These are phyloP conservation scores for Penicillium verhagenii DNA, from an alignment of 495 filamentous ascomycete species.

Conservation along the genomic window DNA sequence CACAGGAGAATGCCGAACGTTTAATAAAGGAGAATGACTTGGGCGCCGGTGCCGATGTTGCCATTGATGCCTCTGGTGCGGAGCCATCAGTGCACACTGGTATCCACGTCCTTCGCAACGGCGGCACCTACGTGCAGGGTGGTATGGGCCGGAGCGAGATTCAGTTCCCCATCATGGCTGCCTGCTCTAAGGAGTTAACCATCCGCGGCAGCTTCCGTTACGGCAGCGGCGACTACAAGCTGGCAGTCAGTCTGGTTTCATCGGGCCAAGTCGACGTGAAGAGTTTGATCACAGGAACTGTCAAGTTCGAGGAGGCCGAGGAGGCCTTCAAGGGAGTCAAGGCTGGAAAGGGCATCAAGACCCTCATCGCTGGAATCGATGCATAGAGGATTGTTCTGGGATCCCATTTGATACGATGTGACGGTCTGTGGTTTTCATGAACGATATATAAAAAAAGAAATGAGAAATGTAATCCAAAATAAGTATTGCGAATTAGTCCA, in stretches of 20 bases:
- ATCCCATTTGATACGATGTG: background rate
- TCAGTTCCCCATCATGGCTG: conserved; percentile 54
- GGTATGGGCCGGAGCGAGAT: conserved; percentile 60
- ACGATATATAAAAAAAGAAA: background rate
- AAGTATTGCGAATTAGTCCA: background rate
- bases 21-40: conserved; percentile 46
- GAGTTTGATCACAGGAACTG: conserved; percentile 49
- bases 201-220: conserved; percentile 56
- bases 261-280: conserved; percentile 52
- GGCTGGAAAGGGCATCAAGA: conserved; percentile 50
- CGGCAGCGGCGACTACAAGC: conserved; percentile 54
- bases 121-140: conserved; percentile 60
- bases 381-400: conserved; percentile 13
- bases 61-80: conserved; percentile 57
- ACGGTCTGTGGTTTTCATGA: conserved; percentile 2
- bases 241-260: conserved; percentile 51
- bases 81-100: conserved; percentile 54
- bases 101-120: conserved; percentile 49
- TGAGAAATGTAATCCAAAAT: conserved; percentile 11
- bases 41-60: conserved; percentile 52
- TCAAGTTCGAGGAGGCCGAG: conserved; percentile 54
- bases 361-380: conserved; percentile 42
- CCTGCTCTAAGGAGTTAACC: conserved; percentile 53
- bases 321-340: conserved; percentile 50
- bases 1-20: conserved; percentile 39